A percentile compares a stretch with the other conserved stretches of the same genome.
phyloP scores from a whole-genome alignment of 2,329 filamentous ascomycete species.

The Aaosphaeria arxii region DNA sequence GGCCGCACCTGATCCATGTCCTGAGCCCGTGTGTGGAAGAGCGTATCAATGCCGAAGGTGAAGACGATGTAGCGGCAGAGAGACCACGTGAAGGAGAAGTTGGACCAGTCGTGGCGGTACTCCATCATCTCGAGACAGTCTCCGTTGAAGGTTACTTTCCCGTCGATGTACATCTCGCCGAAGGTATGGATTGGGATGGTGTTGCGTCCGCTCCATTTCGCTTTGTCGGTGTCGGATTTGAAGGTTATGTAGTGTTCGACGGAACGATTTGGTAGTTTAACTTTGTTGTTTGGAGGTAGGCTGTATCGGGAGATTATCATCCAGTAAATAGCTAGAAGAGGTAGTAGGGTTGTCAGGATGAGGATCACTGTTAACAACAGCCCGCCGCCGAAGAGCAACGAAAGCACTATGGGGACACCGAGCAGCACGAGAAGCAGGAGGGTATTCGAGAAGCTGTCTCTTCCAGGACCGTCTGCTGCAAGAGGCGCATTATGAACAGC shows the following conservation, averaged over 20 bases:
- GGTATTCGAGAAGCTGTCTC: constrained; percentile 82
- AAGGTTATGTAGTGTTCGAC: constrained; percentile 90
- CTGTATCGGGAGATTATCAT: constrained; percentile 73
- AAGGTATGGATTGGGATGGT: constrained; percentile 92
- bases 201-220: constrained; percentile 72
- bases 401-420: constrained; percentile 72
- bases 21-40: constrained; percentile 89
- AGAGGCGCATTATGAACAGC: constrained; percentile 92
- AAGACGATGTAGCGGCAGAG: constrained; percentile 87
- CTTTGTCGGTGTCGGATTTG: constrained; percentile 58
- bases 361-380: constrained; percentile 87
- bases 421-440: constrained; percentile 69
- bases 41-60: constrained; percentile 82
- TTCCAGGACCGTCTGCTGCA: constrained; percentile 81
- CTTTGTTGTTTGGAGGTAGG: constrained; percentile 91
- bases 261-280: constrained; percentile 76
- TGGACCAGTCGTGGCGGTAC: constrained; percentile 95
- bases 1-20: constrained; percentile 95
- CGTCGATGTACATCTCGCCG: constrained; percentile 96
- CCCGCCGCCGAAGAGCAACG: constrained; percentile 81
- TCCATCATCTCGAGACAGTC: constrained; percentile 87
- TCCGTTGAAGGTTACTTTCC: constrained; percentile 91
- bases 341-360: constrained; percentile 71
- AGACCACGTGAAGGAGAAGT: constrained; percentile 82
- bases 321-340: constrained; percentile 82